Evolutionary conservation across 1,284 basidiomycete species (phyloP).

Genomic region (Chiua sp.): DNA sequence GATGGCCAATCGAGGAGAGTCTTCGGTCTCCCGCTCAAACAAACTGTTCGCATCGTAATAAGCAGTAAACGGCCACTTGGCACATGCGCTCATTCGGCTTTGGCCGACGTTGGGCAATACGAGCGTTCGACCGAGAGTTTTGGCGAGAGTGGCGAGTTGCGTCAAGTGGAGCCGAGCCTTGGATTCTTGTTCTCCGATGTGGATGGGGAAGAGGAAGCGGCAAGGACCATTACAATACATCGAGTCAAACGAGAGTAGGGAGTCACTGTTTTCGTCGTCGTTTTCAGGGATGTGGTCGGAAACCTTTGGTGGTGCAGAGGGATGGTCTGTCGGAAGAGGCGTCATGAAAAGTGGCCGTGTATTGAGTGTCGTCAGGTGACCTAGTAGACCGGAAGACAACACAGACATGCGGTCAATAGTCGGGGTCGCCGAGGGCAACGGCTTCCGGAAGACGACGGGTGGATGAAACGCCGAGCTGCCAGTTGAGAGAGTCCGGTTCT

Average conservation of each 20-base stretch:
- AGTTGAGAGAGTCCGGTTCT: neutral
- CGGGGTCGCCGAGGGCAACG: neutral
- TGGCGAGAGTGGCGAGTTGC: constrained; percentile 49
- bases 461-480: too few species aligned
- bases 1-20: neutral
- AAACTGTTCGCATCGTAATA: constrained; percentile 47
- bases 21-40: neutral
- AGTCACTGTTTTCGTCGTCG: neutral
- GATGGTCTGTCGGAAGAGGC: constrained; percentile 5
- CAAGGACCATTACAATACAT: constrained; percentile 31
- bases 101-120: constrained; percentile 59
- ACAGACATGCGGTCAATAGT: neutral
- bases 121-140: constrained; percentile 50
- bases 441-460: too few species aligned
- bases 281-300: neutral
- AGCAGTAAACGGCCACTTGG: constrained; percentile 45
- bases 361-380: neutral
- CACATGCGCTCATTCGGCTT: constrained; percentile 53
- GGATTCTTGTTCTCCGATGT: constrained; percentile 54
- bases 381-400: neutral
- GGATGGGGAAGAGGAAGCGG: constrained; percentile 52
- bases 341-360: constrained; percentile 21
- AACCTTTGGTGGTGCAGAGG: neutral
- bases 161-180: constrained; percentile 53
- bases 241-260: constrained; percentile 14